Conservation (phyloP, 805 yeast genomes). For the Starmerella gropengiesseri region DNA sequence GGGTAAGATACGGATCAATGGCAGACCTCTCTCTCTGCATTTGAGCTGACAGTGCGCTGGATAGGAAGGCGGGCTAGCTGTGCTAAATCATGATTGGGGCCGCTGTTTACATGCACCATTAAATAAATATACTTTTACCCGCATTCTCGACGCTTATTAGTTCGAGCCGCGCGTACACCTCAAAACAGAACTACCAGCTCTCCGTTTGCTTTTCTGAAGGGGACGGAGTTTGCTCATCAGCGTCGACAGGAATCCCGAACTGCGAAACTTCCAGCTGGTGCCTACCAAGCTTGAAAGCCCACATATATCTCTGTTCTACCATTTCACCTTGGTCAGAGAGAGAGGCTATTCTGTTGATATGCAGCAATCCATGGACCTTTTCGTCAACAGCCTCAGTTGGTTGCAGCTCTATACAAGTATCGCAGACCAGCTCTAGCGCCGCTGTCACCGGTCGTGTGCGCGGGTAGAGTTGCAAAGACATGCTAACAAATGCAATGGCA, state of each 20-base stretch:
- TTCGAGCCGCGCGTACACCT: background rate
- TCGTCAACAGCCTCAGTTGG: conserved; percentile 61
- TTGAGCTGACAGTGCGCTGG: no score
- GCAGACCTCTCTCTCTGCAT: no score
- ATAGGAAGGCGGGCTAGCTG: no score
- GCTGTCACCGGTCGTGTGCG: conserved; percentile 39
- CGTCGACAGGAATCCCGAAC: conserved; percentile 97
- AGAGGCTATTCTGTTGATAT: conserved; percentile 60
- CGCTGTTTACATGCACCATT: background rate
- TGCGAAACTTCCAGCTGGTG: conserved; percentile 76
- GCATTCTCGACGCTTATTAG: background rate
- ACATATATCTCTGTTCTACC: conserved; percentile 64
- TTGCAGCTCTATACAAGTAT: conserved; percentile 59
- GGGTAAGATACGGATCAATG: no score
- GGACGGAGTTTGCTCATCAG: conserved; percentile 35
- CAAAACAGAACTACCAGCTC: background rate
- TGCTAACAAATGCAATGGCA: conserved; percentile 42
- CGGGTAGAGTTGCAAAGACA: conserved; percentile 58
- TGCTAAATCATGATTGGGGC: no score
- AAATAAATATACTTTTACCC: no score
- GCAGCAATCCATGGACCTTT: conserved; percentile 53
- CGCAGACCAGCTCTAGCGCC: conserved; percentile 49
- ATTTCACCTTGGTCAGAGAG: conserved; percentile 69
- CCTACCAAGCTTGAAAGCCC: conserved; percentile 75
- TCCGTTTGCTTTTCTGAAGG: background rate